Evolutionary conservation across 345 rosid genomes (phyloP), one percentile per base, ranked within the genome.

Genomic region (Citrus cavaleriei): DNA sequence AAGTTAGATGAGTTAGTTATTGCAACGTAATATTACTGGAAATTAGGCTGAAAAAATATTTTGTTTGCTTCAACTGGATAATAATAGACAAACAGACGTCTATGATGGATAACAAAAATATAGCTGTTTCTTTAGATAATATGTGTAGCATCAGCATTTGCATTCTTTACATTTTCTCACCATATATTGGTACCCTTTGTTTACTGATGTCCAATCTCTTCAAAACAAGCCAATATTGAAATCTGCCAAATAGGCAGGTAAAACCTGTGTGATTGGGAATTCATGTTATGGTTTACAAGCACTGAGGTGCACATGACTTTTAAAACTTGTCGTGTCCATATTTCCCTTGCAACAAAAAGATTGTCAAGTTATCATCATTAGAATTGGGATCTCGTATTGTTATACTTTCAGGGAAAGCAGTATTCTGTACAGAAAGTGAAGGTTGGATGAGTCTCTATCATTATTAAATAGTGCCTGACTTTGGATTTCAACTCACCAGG

Each of bases 401-500:
- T 27, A 60, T 59, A 51, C 51, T 32, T 51, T 58, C 38, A 14
- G 10, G 49, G 54, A 46, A 61, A 68, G 21, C 38, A 49, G 8
- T 54, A 34, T 2, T 8, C 18, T 68, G 40, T 72, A 59, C 5
- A 16, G 59, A 69, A 54, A 9, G 27, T 61, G 70, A 67, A 24
- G 61, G 65, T 61, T 75, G 62, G 54, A 40, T 68, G 60, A 49
- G 75, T 69, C 28, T 2, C 13, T 25, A 70, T 34, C 28, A 65
- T 51, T 64, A 34, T 32, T 60, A 24, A 72, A 25, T 72, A 65
- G 61, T 78, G 46, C 68, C 58, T 81, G 67, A 74, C 64, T 73
- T 55, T 75, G 57, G 28, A 21, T 42, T 76, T 70, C 28, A 10
- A 70, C 64, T 60, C 83, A 38, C 54, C 81, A 95, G 98, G 98